phyloP scores from a whole-genome alignment of 495 filamentous ascomycete genomes.

The Penicillium verhagenii region DNA sequence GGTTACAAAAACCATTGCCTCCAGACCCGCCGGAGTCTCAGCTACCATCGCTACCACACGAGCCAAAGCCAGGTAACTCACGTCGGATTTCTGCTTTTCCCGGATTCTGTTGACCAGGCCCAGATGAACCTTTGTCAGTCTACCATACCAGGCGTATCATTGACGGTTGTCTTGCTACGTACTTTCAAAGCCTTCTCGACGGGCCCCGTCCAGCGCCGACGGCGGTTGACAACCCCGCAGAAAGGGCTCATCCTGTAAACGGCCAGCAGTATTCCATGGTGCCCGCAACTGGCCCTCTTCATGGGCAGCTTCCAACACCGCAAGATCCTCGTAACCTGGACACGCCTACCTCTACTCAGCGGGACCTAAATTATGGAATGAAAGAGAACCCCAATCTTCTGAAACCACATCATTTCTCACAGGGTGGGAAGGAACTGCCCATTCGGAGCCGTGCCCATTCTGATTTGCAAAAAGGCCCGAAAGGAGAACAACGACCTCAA shows the following conservation, averaged over 20 bases:
- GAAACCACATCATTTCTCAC: constrained; percentile 13
- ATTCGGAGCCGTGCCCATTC: constrained; percentile 31
- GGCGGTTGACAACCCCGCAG: constrained; percentile 15
- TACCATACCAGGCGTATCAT: constrained; percentile 51
- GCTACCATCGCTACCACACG: constrained; percentile 9
- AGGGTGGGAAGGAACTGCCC: constrained; percentile 20
- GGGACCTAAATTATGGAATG: constrained; percentile 11
- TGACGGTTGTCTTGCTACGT: constrained; percentile 52
- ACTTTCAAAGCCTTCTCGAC: constrained; percentile 43
- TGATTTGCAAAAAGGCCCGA: constrained; percentile 27
- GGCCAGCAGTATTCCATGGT: not conserved
- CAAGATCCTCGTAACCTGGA: constrained; percentile 30
- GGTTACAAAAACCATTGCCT: not conserved
- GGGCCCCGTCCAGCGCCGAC: constrained; percentile 8
- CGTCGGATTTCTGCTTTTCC: not conserved
- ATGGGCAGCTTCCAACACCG: constrained; percentile 23
- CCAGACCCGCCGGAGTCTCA: constrained; percentile 7
- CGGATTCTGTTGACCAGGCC: constrained; percentile 1
- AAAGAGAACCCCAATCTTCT: constrained; percentile 17
- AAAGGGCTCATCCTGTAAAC: constrained; percentile 5
- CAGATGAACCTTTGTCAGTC: constrained; percentile 42
- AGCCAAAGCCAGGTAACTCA: constrained; percentile 10
- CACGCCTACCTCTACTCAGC: constrained; percentile 29
- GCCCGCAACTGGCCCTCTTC: not conserved
- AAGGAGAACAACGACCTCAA: constrained; percentile 15